Evolutionary conservation across 176 grass and related monocot species (phyloP), one percentile per base, ranked within the genome.

Genomic region (Phyllostachys edulis): DNA sequence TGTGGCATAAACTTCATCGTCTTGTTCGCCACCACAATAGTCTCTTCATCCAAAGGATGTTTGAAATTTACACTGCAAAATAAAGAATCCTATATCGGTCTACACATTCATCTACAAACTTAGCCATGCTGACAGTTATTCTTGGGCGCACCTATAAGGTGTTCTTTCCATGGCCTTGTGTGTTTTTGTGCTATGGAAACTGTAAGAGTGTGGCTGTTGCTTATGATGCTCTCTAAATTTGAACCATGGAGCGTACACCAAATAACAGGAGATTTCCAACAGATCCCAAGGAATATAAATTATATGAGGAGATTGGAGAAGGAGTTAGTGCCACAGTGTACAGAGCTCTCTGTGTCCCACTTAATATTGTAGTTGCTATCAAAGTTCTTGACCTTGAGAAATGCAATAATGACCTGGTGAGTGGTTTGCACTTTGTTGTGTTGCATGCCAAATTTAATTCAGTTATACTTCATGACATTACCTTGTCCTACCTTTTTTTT

Each of bases 321-420:
- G 96, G 96, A 72, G 96, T 95, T 79, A 98, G 96, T 90, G 96
- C 96, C 34, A 94, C 91, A 73, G 96, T 96, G 42, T 94, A 86
- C 78, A 89, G 91, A 75, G 93, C 96, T 69, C 86, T 94, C 36
- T 99, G 96, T 56, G 47, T 99, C 69, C 90, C 96, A 38, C 81
- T 92, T 78, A 88, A 99, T 87, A 61, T 85, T 80, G 87, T 89
- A 77, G 96, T 99, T 87, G 96, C 90, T 50, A 96, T 99, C 59
- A 99, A 99, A 85, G 91, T 96, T 87, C 93, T 99, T 83, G 91
- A 99, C 75, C 89, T 99, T 67, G 96, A 99, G 88, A 99, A 92
- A 85, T 99, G 93, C 86, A 96, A 69, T 81, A 94, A 90, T 88
- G 96, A 99, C 80, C 67, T 99, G 81, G 96, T 99, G 91, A 73